phyloP scores from a whole-genome alignment of 768 basidiomycete genomes.

The Kondoa subrosea region DNA sequence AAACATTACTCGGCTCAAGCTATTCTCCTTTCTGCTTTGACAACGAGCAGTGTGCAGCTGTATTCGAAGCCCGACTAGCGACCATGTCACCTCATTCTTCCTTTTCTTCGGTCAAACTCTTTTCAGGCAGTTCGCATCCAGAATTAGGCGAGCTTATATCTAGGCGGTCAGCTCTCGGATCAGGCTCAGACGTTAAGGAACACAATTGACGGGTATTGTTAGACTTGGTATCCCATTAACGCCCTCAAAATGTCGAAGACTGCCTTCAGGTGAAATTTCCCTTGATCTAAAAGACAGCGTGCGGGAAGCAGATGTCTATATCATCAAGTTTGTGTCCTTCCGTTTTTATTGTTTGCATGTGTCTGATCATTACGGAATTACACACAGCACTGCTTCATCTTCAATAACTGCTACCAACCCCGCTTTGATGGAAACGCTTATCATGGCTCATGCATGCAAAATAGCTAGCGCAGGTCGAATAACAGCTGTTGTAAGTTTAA shows the following conservation, averaged over 20 bases:
- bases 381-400: slow-evolving; percentile 52
- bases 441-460: slow-evolving; percentile 99
- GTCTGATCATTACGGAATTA: not conserved
- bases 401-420: slow-evolving; percentile 52
- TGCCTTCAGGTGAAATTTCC: slow-evolving; percentile 75
- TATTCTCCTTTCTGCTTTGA: too few relatives aligned
- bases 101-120: slow-evolving; percentile 16
- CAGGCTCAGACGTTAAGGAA: slow-evolving; percentile 13
- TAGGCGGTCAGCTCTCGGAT: slow-evolving; percentile 46
- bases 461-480: slow-evolving; percentile 97
- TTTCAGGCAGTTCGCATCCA: slow-evolving; percentile 43
- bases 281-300: slow-evolving; percentile 89
- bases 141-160: slow-evolving; percentile 87
- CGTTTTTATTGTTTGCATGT: slow-evolving; percentile 17
- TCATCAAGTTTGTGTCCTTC: slow-evolving; percentile 52
- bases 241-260: slow-evolving; percentile 65
- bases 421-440: slow-evolving; percentile 91
- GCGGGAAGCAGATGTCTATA: slow-evolving; percentile 95
- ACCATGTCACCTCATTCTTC: slow-evolving; percentile 5
- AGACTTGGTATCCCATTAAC: slow-evolving; percentile 81
- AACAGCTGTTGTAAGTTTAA: slow-evolving; percentile 55
- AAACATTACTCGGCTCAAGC: too few relatives aligned
- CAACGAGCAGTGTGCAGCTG: too few relatives aligned
- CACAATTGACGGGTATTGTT: slow-evolving; percentile 21
- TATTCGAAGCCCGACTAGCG: not conserved